phyloP scores from a whole-genome alignment of 108 stramenopile species.

The Aurantiochytrium sp. region DNA sequence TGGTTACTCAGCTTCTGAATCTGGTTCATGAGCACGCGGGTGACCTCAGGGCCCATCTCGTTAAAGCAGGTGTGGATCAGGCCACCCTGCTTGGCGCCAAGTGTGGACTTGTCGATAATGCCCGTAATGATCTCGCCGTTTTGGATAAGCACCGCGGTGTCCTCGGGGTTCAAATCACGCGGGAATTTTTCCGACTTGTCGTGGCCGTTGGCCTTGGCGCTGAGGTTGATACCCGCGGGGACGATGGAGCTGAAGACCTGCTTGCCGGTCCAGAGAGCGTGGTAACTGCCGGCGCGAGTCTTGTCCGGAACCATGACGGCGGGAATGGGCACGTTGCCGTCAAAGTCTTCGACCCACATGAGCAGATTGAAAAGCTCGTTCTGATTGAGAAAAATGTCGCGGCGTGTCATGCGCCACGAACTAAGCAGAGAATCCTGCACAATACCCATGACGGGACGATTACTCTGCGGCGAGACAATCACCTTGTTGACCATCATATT shows the following conservation, averaged over 20 bases:
- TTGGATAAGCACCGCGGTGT: constrained; percentile 75
- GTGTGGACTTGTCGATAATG: constrained; percentile 90
- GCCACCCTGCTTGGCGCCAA: constrained; percentile 84
- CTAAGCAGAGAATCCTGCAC: constrained; percentile 91
- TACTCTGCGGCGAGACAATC: constrained; percentile 92
- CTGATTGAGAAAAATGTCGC: constrained; percentile 83
- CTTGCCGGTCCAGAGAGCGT: constrained; percentile 93
- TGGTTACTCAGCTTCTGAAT: constrained; percentile 85
- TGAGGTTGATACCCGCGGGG: constrained; percentile 80
- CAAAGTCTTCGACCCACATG: constrained; percentile 88
- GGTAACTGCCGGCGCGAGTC: not conserved
- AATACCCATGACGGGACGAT: constrained; percentile 99
- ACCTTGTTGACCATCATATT: constrained; percentile 93
- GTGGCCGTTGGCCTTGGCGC: constrained; percentile 40
- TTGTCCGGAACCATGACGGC: constrained; percentile 87
- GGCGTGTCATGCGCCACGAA: constrained; percentile 88
- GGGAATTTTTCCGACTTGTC: constrained; percentile 25
- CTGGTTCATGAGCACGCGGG: constrained; percentile 92
- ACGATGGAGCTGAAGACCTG: constrained; percentile 80
- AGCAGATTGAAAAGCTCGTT: constrained; percentile 88
- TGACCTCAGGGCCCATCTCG: constrained; percentile 84
- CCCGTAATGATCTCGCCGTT: constrained; percentile 87
- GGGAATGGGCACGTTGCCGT: constrained; percentile 83
- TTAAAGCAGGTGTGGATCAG: constrained; percentile 93
- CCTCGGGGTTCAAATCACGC: constrained; percentile 67